phyloP scores from a whole-genome alignment of 495 filamentous ascomycete species.

The Penicillium dipodomyicola region DNA sequence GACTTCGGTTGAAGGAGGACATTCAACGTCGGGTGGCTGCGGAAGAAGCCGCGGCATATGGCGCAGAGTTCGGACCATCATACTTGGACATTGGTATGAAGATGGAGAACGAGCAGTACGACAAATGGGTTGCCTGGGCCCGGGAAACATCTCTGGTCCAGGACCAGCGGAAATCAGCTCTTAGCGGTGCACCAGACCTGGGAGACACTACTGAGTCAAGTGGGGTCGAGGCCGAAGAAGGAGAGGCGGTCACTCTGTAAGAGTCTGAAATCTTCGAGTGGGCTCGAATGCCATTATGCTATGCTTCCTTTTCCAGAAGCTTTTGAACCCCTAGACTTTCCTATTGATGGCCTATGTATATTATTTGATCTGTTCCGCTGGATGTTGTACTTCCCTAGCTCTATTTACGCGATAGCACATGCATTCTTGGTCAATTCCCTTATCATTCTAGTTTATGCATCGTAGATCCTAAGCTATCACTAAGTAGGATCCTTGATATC shows the following conservation, averaged over 20 bases:
- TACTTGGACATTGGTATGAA: conserved; percentile 73
- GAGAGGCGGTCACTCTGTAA: neutral
- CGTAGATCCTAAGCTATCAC: neutral
- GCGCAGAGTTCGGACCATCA: conserved; percentile 80
- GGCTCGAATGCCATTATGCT: conserved; percentile 1
- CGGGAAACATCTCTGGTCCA: conserved; percentile 44
- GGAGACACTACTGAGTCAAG: conserved; percentile 5
- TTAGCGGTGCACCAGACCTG: conserved; percentile 34
- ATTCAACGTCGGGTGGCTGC: conserved; percentile 77
- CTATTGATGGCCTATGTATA: conserved; percentile 34
- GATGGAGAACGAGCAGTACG: conserved; percentile 72
- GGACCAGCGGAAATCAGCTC: conserved; percentile 31
- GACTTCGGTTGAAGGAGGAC: conserved; percentile 74
- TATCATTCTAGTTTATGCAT: neutral
- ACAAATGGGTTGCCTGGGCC: conserved; percentile 84
- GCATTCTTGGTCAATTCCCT: conserved; percentile 1
- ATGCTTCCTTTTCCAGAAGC: conserved; percentile 5
- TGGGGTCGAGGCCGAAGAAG: neutral
- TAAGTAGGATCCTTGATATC: neutral
- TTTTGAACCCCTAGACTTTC: conserved; percentile 8
- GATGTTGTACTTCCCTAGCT: conserved; percentile 29
- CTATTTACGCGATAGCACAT: conserved; percentile 17
- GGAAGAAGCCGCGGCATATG: conserved; percentile 83
- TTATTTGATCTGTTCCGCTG: conserved; percentile 29
- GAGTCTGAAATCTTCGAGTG: neutral